A percentile compares a stretch with the other conserved stretches of the same genome.
Evolutionary conservation across 2,329 filamentous ascomycete species (phyloP).

Genomic region (Xylariaceae sp.): DNA sequence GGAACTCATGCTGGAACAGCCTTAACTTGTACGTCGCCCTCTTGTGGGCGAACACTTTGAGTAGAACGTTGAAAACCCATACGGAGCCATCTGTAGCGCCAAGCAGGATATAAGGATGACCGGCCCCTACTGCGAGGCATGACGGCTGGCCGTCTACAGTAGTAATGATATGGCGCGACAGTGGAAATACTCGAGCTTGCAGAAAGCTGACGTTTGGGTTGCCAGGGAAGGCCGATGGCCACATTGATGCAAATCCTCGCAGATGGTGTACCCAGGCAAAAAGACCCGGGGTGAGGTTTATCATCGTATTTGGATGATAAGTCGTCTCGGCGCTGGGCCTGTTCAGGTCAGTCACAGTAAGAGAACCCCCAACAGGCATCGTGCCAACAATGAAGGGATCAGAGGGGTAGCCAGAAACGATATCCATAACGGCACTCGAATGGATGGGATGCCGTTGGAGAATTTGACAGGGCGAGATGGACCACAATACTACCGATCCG

Average conservation of each 20-base stretch:
- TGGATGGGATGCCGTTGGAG: constrained; percentile 47
- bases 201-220: constrained; percentile 47
- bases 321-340: constrained; percentile 46
- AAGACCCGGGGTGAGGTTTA: constrained; percentile 45
- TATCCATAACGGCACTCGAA: constrained; percentile 45
- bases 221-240: constrained; percentile 44
- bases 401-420: constrained; percentile 49
- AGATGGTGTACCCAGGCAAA: constrained; percentile 49
- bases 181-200: constrained; percentile 44
- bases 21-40: constrained; percentile 33
- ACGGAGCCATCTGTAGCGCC: constrained; percentile 48
- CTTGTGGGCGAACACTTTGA: constrained; percentile 34
- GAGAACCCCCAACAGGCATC: constrained; percentile 44
- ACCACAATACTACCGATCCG: constrained; percentile 50
- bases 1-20: constrained; percentile 49
- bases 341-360: constrained; percentile 45
- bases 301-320: constrained; percentile 42
- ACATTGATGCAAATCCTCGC: constrained; percentile 45
- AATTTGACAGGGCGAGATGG: constrained; percentile 39
- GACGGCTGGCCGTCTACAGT: constrained; percentile 43
- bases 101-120: constrained; percentile 46
- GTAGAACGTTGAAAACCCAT: constrained; percentile 39
- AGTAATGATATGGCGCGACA: constrained; percentile 44
- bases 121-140: constrained; percentile 40
- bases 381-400: constrained; percentile 49